Conservation (phyloP, 371 early-diverging fungal species). For the Mucor racemosus region DNA sequence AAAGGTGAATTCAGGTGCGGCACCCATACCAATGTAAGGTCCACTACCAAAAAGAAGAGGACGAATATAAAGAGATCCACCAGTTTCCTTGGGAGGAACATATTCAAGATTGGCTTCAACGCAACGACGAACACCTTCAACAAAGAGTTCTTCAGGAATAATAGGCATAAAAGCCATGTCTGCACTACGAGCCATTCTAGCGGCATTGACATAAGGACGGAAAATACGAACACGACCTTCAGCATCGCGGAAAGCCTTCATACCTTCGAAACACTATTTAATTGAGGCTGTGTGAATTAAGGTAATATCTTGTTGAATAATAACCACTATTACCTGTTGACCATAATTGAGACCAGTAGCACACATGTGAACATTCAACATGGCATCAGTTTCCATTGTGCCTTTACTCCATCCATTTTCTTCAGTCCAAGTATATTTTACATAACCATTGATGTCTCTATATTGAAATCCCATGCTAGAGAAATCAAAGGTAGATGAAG, state of each 20-base stretch:
- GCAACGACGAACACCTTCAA: constrained; percentile 63
- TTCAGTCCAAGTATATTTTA: constrained; percentile 66
- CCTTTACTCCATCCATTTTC: constrained; percentile 72
- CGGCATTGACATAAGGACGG: constrained; percentile 75
- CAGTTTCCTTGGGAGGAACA: constrained; percentile 73
- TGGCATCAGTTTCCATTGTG: constrained; percentile 53
- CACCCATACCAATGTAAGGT: constrained; percentile 67
- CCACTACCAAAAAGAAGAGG: constrained; percentile 79
- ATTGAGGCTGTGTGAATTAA: not conserved
- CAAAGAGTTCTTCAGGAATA: constrained; percentile 69
- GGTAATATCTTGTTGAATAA: not conserved
- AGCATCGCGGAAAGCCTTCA: constrained; percentile 80
- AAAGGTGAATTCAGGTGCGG: constrained; percentile 75
- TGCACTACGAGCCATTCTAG: constrained; percentile 68
- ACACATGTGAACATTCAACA: constrained; percentile 55
- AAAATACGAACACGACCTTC: constrained; percentile 78
- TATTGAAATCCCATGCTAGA: constrained; percentile 72
- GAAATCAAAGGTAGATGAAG: constrained; percentile 66
- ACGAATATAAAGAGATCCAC: constrained; percentile 70
- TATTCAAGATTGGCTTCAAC: constrained; percentile 72
- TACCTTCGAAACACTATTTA: constrained; percentile 76
- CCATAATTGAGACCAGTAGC: constrained; percentile 77
- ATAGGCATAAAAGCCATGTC: constrained; percentile 64
- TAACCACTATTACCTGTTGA: constrained; percentile 56
- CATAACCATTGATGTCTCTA: constrained; percentile 65